Base-by-base conservation (phyloP, 2,329 filamentous ascomycete genomes). In the Fusarium chlamydosporum region DNA sequence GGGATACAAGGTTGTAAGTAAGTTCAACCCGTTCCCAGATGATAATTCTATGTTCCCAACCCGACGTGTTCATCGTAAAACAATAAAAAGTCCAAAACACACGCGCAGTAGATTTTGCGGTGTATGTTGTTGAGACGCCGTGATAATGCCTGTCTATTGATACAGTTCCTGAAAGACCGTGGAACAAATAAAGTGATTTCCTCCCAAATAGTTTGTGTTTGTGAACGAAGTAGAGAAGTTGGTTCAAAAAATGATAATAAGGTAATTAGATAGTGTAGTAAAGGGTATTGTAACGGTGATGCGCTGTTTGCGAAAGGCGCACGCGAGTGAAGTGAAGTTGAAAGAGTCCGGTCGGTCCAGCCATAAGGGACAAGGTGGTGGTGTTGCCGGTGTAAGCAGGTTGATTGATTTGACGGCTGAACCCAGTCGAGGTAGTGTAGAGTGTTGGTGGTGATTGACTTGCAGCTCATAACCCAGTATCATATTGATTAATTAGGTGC, bases 111-210 rank as follows among this genome's bases (percentile, higher is more conserved):
- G 55, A 53, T 45, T 23, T 45, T 67, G 61, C 54, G 69, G 52
- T 64, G 65, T 67, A 66, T 69, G 71, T 65, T 66, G 72, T 56
- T 40, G 62, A 74, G 70, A 72, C 73, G 72, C 66, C 73, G 68
- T 72, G 61, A 64, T 65, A 71, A 74, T 73, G 71, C 73, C 65
- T 66, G 66, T 75, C 71, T 75, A 75, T 45, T 73, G 65, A 66
- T 75, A 75, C 73, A 75, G 61, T 72, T 68, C 73, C 40, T 65
- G 51, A 66, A 70, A 71, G 47, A 54, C 56, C 45, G 54, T 59
- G 61, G 64, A 60, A 67, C 57, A 74, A 65, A 50, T 46, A 40
- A 51, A 40, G n/a, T 40, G 34, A 38, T 51, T 16, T 66, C 72
- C 68, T 65, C 67, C 69, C 70, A 70, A 67, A 72, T 61, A 61